These are phyloP conservation scores for Ophiostoma sp. DNA, from an alignment of 2,329 filamentous ascomycete species.

Conservation along the genomic window DNA sequence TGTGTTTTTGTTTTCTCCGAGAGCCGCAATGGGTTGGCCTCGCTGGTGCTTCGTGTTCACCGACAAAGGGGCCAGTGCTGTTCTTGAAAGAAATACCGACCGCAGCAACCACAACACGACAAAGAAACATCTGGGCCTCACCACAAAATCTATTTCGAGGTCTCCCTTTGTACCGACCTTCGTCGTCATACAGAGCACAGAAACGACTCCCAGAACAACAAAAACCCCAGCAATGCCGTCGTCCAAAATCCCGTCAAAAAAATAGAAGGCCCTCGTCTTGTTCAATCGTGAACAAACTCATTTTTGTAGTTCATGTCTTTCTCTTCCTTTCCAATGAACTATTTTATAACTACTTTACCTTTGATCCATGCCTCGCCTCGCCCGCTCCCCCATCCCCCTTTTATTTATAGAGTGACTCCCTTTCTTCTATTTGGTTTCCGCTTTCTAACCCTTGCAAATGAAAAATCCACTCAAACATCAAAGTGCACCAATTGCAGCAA, in stretches of 20 bases:
- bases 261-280: not conserved
- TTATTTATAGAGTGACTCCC: not conserved
- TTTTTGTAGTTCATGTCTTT: not conserved
- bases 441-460: slow-evolving; percentile 16
- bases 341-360: not conserved
- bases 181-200: not conserved
- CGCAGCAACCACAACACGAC: not conserved
- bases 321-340: not conserved
- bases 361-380: not conserved
- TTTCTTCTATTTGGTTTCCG: not conserved
- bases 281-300: slow-evolving; percentile 8
- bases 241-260: not conserved
- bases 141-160: slow-evolving; percentile 7
- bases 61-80: not conserved
- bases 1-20: not conserved
- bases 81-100: not conserved
- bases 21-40: slow-evolving; percentile 12
- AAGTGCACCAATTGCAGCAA: slow-evolving; percentile 20
- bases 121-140: not conserved
- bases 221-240: not conserved
- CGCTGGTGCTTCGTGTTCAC: not conserved
- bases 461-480: slow-evolving; percentile 26
- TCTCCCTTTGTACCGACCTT: not conserved
- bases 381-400: not conserved
- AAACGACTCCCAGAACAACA: not conserved